Evolutionary conservation across 108 stramenopile species (phyloP), one percentile per base, ranked within the genome.

Genomic region (Fragilaria radians): DNA sequence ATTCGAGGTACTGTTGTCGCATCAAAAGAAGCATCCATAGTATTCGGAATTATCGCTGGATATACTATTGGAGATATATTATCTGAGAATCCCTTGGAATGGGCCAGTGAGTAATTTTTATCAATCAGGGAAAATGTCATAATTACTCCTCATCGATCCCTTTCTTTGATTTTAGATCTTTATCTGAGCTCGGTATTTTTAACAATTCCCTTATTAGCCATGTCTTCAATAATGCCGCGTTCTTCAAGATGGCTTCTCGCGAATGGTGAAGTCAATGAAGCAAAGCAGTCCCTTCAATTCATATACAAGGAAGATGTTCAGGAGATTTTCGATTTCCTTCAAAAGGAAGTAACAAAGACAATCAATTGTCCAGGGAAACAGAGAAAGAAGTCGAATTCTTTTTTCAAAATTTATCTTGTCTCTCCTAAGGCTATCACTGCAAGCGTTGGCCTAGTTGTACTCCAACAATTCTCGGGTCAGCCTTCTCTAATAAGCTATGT

Each of bases 401-500:
- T 2, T 63, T 34, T 49, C 46, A 58, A 9, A 50, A 51, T n/a
- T n/a, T n/a, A n/a, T n/a, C n/a, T n/a, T 0, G 59, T 47, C 18
- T 81, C 66, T 52, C 66, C 74, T 30, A 62, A 50, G 14, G 57
- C 76, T 1, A 58, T 90, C 47, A 58, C 70, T 21, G 83, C 51
- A 32, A 77, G 82, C 18, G 22, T 87, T 45, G 78, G 78, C 27
- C 61, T 91, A 26, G 56, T 91, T 18, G 55, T 81, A 3, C 55
- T 83, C 1, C 89, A 90, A 58, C 85, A 90, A 71, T 46, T 85
- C 46, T 79, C 85, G 14, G 90, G 90, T 0, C 90, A 91, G 54
- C 90, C 90, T 3, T 72, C 76, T 33, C 76, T 91, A 19, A 60
- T 91, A 24, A 76, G 74, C 52, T 91, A 88, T 66, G 74, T 80